phyloP scores from a whole-genome alignment of 2,329 filamentous ascomycete genomes.

The Aureobasidium musti region DNA sequence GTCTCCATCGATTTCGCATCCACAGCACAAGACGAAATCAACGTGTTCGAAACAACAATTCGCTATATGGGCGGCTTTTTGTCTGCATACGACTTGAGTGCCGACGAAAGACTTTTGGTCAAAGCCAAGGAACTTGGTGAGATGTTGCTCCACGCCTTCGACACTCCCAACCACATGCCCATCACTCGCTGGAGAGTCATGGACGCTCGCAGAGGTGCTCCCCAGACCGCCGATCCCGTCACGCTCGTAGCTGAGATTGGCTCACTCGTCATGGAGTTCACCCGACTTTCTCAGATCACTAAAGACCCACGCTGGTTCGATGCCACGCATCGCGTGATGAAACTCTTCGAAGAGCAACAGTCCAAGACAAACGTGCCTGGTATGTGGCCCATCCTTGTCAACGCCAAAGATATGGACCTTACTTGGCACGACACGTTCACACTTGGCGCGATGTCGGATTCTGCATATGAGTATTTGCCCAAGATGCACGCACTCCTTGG shows the following conservation, averaged over 20 bases:
- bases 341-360: slow-evolving; percentile 47
- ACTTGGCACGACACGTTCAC: slow-evolving; percentile 45
- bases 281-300: slow-evolving; percentile 50
- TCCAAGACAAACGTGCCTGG: slow-evolving; percentile 49
- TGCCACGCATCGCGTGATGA: slow-evolving; percentile 49
- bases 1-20: slow-evolving; percentile 49
- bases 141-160: slow-evolving; percentile 53
- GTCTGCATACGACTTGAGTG: slow-evolving; percentile 43
- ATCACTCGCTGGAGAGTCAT: slow-evolving; percentile 50
- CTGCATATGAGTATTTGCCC: slow-evolving; percentile 48
- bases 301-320: slow-evolving; percentile 51
- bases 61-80: slow-evolving; percentile 45
- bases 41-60: slow-evolving; percentile 55
- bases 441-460: slow-evolving; percentile 43
- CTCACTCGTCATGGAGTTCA: slow-evolving; percentile 53
- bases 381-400: slow-evolving; percentile 52
- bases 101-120: slow-evolving; percentile 40
- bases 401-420: slow-evolving; percentile 46
- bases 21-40: slow-evolving; percentile 45
- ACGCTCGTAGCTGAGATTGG: slow-evolving; percentile 53
- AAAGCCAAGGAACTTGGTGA: slow-evolving; percentile 45
- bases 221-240: slow-evolving; percentile 45
- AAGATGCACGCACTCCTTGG: slow-evolving; percentile 54
- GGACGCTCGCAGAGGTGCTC: slow-evolving; percentile 42
- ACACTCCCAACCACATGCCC: slow-evolving; percentile 51